Evolutionary conservation across 2,329 filamentous ascomycete species (phyloP).

Genomic region (Macroventuria anomochaeta): DNA sequence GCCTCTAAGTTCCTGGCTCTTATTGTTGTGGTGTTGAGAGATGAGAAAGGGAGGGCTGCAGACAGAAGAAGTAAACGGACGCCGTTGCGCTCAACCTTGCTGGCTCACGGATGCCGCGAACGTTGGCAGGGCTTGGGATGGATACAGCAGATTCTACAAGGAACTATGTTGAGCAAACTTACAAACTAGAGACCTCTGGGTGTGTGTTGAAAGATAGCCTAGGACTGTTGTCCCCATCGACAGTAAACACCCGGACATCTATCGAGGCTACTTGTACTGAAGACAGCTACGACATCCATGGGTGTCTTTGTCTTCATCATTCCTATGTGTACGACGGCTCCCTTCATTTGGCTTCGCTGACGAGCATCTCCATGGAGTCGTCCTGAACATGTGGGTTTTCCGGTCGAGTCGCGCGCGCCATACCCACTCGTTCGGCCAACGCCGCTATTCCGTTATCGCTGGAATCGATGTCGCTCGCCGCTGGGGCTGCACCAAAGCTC

Average conservation of each 20-base stretch:
- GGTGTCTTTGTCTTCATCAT: not conserved
- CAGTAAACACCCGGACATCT: not conserved
- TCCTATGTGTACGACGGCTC: not conserved
- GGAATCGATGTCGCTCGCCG: not conserved
- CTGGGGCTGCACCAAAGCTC: not conserved
- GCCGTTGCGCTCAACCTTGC: too few relatives aligned
- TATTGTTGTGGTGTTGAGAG: not conserved
- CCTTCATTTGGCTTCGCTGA: too few relatives aligned
- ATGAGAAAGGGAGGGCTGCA: not conserved
- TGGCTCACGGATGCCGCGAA: too few relatives aligned
- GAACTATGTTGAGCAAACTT: not conserved
- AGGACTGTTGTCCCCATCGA: not conserved
- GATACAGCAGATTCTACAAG: too few relatives aligned
- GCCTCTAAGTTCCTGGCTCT: not conserved
- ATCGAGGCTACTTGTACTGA: not conserved
- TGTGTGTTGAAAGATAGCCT: not conserved
- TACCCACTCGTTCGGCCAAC: conserved; percentile 6
- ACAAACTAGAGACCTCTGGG: too few relatives aligned
- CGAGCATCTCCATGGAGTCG: not conserved
- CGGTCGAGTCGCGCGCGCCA: not conserved
- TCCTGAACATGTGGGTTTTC: not conserved
- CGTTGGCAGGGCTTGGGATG: too few relatives aligned
- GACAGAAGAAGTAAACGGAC: too few relatives aligned
- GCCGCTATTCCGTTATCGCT: too few relatives aligned
- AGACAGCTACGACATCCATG: not conserved